Percentiles rank a stretch among this genome's conserved stretches.
Conservation (phyloP, 257 asterid species). For the Nicotiana benthamiana region DNA sequence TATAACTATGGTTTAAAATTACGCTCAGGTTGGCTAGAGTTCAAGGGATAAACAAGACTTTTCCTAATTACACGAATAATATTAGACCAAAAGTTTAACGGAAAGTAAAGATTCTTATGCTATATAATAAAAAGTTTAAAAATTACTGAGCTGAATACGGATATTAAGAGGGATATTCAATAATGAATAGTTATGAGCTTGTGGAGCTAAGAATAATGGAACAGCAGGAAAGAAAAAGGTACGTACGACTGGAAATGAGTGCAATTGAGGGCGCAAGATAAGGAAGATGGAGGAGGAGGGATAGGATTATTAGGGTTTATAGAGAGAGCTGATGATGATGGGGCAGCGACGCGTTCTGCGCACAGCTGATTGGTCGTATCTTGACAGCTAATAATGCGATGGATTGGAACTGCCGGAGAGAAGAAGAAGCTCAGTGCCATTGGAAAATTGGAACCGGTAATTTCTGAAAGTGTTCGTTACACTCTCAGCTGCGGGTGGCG, state of each 20-base stretch:
- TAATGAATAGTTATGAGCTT: background rate
- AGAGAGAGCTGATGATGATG: slow-evolving; percentile 11
- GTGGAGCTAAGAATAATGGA: background rate
- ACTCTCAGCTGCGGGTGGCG: background rate
- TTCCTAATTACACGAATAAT: no score
- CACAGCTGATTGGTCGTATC: slow-evolving; percentile 9
- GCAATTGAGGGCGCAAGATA: slow-evolving; percentile 62
- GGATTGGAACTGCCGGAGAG: slow-evolving; percentile 24
- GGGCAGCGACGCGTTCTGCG: slow-evolving; percentile 15
- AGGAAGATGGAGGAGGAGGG: slow-evolving; percentile 29
- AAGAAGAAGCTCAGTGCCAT: slow-evolving; percentile 29
- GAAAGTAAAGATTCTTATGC: no score
- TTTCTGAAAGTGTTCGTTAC: background rate
- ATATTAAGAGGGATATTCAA: no score
- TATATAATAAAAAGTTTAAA: no score
- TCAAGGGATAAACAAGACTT: no score
- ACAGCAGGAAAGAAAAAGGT: background rate
- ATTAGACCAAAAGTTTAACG: no score
- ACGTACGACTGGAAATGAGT: slow-evolving; percentile 61
- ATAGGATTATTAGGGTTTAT: slow-evolving; percentile 15
- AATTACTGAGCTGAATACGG: no score
- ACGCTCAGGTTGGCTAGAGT: no score
- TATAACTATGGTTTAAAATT: no score
- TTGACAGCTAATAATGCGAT: slow-evolving; percentile 25
- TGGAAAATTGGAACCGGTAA: no score